These are phyloP conservation scores for Epichloe scottii DNA, from an alignment of 2,329 filamentous ascomycete genomes.

Conservation along the genomic window DNA sequence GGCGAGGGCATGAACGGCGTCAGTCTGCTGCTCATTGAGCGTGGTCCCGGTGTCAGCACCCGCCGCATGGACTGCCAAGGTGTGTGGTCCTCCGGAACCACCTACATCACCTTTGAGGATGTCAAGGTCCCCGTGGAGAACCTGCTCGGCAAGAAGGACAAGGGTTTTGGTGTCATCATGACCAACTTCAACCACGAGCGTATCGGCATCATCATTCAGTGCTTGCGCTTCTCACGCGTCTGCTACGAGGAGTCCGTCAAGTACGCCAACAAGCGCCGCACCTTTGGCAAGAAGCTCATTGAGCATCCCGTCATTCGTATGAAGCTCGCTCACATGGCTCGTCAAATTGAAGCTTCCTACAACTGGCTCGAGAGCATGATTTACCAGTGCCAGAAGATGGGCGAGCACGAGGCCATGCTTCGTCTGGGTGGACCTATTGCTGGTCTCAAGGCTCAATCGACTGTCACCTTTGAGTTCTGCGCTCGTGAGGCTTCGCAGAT, in stretches of 20 bases:
- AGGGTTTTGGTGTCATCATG: slow-evolving; percentile 98
- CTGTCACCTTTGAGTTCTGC: slow-evolving; percentile 94
- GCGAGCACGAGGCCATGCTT: slow-evolving; percentile 89
- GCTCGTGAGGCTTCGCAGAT: slow-evolving; percentile 94
- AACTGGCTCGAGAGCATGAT: slow-evolving; percentile 94
- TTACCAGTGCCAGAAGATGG: slow-evolving; percentile 88
- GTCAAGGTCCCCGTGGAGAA: slow-evolving; percentile 99
- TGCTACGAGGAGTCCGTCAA: slow-evolving; percentile 95
- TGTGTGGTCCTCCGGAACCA: slow-evolving; percentile 89
- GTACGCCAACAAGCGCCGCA: slow-evolving; percentile 93
- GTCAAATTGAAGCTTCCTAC: slow-evolving; percentile 94
- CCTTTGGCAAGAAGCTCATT: slow-evolving; percentile 93
- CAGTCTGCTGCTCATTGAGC: slow-evolving; percentile 83
- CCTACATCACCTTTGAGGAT: slow-evolving; percentile 96
- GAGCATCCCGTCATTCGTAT: slow-evolving; percentile 95
- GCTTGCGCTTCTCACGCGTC: slow-evolving; percentile 84
- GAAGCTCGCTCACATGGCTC: slow-evolving; percentile 96
- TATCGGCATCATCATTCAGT: slow-evolving; percentile 97
- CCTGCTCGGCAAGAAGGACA: slow-evolving; percentile 92
- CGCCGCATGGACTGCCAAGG: slow-evolving; percentile 97
- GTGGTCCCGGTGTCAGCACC: slow-evolving; percentile 77
- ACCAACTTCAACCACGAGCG: slow-evolving; percentile 99
- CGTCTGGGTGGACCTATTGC: slow-evolving; percentile 92
- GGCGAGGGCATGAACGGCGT: slow-evolving; percentile 86
- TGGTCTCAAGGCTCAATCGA: slow-evolving; percentile 84